phyloP scores from a whole-genome alignment of 139 green algal species.

The Haematococcus lacustris region DNA sequence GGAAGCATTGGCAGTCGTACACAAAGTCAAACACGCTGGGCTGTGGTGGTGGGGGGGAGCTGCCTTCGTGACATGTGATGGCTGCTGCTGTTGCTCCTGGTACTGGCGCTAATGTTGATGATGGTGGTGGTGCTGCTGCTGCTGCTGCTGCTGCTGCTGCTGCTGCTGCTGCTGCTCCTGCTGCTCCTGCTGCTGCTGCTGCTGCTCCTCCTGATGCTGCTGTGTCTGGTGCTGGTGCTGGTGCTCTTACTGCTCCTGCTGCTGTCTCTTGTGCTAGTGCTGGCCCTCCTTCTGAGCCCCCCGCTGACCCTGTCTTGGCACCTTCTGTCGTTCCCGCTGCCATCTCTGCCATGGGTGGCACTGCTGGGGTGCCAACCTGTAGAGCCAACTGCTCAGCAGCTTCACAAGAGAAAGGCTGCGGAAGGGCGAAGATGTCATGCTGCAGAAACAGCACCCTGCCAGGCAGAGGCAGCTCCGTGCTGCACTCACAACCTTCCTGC shows the following conservation, averaged over 20 bases:
- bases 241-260: no score
- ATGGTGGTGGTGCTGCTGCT: not conserved
- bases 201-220: no score
- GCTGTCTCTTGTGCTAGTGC: no score
- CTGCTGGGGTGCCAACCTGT: no score
- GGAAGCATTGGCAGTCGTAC: slow-evolving; percentile 5
- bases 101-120: not conserved
- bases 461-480: not conserved
- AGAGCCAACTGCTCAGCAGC: not conserved
- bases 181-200: no score
- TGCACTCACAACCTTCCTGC: no score
- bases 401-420: not conserved
- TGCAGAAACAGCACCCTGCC: not conserved
- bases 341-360: no score
- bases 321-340: no score
- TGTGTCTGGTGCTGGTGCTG: not conserved
- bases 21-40: slow-evolving; percentile 2
- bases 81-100: not conserved
- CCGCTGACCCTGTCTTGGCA: no score
- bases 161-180: no score
- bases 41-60: not conserved
- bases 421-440: not conserved
- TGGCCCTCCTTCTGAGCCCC: no score
- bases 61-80: not conserved
- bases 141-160: not conserved